Evolutionary conservation across 768 basidiomycete genomes (phyloP).

Genomic region (Pulveroboletus sp.): DNA sequence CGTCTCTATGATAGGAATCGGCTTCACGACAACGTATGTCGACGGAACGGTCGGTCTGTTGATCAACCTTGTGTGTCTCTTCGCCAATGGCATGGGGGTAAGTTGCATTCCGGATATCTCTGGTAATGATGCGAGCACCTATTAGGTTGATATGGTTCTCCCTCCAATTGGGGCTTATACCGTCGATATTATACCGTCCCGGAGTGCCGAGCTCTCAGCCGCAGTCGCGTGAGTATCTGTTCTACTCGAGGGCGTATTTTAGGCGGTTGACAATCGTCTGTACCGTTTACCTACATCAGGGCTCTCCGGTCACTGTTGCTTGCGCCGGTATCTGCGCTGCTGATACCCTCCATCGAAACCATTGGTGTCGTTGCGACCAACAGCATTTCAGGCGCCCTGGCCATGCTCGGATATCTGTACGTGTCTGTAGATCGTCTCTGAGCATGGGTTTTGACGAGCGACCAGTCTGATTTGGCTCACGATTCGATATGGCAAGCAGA

Average conservation of each 20-base stretch:
- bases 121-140: background rate
- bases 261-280: background rate
- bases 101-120: conserved; percentile 14
- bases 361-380: conserved; percentile 51
- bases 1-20: conserved; percentile 43
- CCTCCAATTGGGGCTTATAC: conserved; percentile 35
- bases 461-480: conserved; percentile 42
- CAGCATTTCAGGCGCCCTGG: conserved; percentile 40
- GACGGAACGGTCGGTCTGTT: conserved; percentile 45
- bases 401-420: conserved; percentile 50
- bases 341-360: conserved; percentile 42
- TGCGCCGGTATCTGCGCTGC: conserved; percentile 12
- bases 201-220: conserved; percentile 60
- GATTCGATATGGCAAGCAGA: too few relatives aligned
- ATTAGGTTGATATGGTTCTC: conserved; percentile 52
- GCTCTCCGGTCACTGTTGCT: conserved; percentile 17
- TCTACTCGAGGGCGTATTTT: background rate
- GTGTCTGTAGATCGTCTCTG: conserved; percentile 18
- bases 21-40: conserved; percentile 48
- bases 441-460: background rate
- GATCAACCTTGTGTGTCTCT: conserved; percentile 51
- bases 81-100: conserved; percentile 43
- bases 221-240: conserved; percentile 43
- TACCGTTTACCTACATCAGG: too few relatives aligned
- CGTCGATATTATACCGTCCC: conserved; percentile 41